A percentile compares a stretch with the other conserved stretches of the same genome.
Evolutionary conservation across 2,329 filamentous ascomycete species (phyloP).

Genomic region (Metarhizium humberi): DNA sequence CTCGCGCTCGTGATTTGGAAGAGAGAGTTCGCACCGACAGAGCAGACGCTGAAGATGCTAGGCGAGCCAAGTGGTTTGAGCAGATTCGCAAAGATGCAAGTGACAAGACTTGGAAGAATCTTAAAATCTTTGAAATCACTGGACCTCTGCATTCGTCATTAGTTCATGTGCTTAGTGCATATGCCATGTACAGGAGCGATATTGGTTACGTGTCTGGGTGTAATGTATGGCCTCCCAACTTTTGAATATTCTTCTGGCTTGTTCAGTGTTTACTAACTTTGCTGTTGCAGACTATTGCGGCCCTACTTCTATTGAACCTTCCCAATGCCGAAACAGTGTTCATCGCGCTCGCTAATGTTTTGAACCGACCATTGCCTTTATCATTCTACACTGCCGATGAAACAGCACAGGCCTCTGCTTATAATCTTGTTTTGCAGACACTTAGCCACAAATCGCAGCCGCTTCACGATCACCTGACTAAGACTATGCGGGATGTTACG

Average conservation of each 20-base stretch:
- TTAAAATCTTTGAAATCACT: conserved; percentile 60
- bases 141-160: conserved; percentile 60
- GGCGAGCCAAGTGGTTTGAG: conserved; percentile 51
- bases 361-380: conserved; percentile 66
- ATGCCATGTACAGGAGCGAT: conserved; percentile 73
- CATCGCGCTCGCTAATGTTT: conserved; percentile 62
- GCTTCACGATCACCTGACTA: conserved; percentile 56
- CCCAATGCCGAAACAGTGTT: conserved; percentile 55
- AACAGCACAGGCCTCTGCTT: conserved; percentile 59
- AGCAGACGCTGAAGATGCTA: conserved; percentile 42
- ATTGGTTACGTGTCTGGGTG: conserved; percentile 69
- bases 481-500: conserved; percentile 32
- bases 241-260: conserved; percentile 1
- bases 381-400: conserved; percentile 66
- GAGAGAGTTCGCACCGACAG: conserved; percentile 42
- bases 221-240: conserved; percentile 44
- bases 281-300: conserved; percentile 53
- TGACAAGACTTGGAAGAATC: conserved; percentile 57
- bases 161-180: conserved; percentile 66
- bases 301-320: conserved; percentile 63
- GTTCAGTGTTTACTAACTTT: background rate
- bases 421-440: conserved; percentile 59
- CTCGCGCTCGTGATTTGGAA: conserved; percentile 56
- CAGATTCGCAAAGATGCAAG: conserved; percentile 56
- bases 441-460: conserved; percentile 54